Evolutionary conservation across 2,329 filamentous ascomycete genomes (phyloP).

Genomic region (Berkeleyomyces rouxiae): DNA sequence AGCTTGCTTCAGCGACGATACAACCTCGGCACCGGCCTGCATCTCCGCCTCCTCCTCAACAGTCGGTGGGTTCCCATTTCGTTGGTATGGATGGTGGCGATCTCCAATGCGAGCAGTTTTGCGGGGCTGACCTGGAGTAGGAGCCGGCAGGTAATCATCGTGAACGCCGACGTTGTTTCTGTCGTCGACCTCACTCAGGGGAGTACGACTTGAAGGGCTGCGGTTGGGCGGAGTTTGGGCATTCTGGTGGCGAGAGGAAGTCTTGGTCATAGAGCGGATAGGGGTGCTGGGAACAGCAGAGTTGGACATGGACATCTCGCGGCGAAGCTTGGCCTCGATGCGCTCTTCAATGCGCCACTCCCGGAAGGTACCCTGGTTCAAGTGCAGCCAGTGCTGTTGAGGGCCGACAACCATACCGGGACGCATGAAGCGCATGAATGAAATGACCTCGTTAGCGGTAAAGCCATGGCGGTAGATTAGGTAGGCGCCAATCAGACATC

Average conservation of each 20-base stretch:
- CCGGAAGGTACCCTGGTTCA: conserved; percentile 93
- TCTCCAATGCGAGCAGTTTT: conserved; percentile 63
- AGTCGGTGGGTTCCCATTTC: conserved; percentile 31
- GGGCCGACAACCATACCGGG: conserved; percentile 98
- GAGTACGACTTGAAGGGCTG: conserved; percentile 57
- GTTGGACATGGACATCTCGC: conserved; percentile 37
- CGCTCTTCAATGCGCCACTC: conserved; percentile 96
- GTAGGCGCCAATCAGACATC: conserved; percentile 92
- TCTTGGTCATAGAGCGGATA: conserved; percentile 44
- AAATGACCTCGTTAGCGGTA: conserved; percentile 91
- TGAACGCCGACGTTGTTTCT: conserved; percentile 48
- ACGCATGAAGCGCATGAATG: conserved; percentile 98
- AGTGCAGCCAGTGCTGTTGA: conserved; percentile 95
- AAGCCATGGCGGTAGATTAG: conserved; percentile 95
- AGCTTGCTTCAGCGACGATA: conserved; percentile 44
- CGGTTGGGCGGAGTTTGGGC: conserved; percentile 77
- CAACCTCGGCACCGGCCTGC: conserved; percentile 42
- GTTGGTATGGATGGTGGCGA: conserved; percentile 56
- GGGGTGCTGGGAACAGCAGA: conserved; percentile 37
- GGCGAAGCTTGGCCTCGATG: conserved; percentile 49
- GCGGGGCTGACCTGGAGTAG: conserved; percentile 86
- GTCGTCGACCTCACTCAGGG: conserved; percentile 91
- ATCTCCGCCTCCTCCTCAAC: conserved; percentile 32
- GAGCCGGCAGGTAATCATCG: conserved; percentile 85
- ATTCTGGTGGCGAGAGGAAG: conserved; percentile 42